A percentile compares a stretch with the other conserved stretches of the same genome.
These are phyloP conservation scores for Phylloporus sp. DNA, from an alignment of 768 basidiomycete species.

Conservation along the genomic window DNA sequence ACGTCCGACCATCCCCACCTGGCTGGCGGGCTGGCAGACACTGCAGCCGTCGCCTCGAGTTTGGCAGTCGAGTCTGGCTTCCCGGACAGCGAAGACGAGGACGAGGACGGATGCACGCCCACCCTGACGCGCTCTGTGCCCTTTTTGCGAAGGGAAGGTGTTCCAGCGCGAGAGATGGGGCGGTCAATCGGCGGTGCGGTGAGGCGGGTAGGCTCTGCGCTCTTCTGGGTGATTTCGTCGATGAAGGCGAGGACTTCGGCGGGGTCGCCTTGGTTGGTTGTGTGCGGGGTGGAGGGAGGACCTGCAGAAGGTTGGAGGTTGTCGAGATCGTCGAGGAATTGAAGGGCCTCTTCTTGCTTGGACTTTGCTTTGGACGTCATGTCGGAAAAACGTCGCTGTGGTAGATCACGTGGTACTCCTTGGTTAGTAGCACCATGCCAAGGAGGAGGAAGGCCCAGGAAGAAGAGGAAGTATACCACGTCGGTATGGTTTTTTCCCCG, in stretches of 20 bases:
- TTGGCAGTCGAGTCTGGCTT: conserved; percentile 25
- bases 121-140: conserved; percentile 72
- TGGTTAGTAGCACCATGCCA: no score
- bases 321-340: conserved; percentile 93
- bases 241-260: conserved; percentile 88
- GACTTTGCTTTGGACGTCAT: conserved; percentile 56
- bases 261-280: conserved; percentile 55
- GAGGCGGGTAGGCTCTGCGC: conserved; percentile 66
- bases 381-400: background rate
- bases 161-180: conserved; percentile 59
- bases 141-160: conserved; percentile 68
- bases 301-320: conserved; percentile 52
- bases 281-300: conserved; percentile 23
- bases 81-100: conserved; percentile 38
- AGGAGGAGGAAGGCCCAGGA: conserved; percentile 26
- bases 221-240: conserved; percentile 92
- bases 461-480: conserved; percentile 41
- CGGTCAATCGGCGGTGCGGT: conserved; percentile 51
- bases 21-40: conserved; percentile 23
- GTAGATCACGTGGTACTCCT: conserved; percentile 15
- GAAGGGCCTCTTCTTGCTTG: conserved; percentile 84
- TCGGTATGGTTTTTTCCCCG: conserved; percentile 35
- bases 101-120: conserved; percentile 42
- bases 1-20: conserved; percentile 83
- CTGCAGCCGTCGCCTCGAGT: conserved; percentile 12